Percentiles rank a stretch among this genome's conserved stretches.
Conservation (phyloP, 768 basidiomycete genomes). For the Pisolithus marmoratus region DNA sequence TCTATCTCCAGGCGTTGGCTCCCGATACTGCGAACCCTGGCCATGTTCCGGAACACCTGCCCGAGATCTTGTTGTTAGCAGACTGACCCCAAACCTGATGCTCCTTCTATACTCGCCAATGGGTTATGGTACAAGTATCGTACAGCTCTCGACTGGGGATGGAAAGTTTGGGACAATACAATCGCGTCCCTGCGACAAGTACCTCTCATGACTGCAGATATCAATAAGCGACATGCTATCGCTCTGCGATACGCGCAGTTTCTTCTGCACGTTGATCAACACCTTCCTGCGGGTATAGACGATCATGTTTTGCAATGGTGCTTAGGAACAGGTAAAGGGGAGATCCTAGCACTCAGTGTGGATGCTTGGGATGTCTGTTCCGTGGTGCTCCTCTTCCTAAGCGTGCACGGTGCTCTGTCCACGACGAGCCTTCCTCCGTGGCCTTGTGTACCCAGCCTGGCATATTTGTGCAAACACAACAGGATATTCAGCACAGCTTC, state of each 20-base stretch:
- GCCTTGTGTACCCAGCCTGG: slow-evolving; percentile 80
- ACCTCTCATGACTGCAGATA: slow-evolving; percentile 48
- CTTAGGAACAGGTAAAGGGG: slow-evolving; percentile 57
- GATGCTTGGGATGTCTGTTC: slow-evolving; percentile 67
- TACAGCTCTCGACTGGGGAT: slow-evolving; percentile 66
- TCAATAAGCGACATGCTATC: slow-evolving; percentile 40
- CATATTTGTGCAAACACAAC: slow-evolving; percentile 42
- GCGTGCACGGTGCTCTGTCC: slow-evolving; percentile 60
- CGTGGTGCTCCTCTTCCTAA: slow-evolving; percentile 57
- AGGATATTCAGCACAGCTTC: slow-evolving; percentile 33
- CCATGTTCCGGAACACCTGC: slow-evolving; percentile 35
- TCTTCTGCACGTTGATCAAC: slow-evolving; percentile 68
- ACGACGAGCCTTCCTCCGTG: slow-evolving; percentile 68
- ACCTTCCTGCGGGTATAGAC: slow-evolving; percentile 70
- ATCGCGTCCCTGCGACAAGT: slow-evolving; percentile 70
- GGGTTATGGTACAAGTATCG: slow-evolving; percentile 81
- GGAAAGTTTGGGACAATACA: slow-evolving; percentile 82
- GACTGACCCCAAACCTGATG: slow-evolving; percentile 53
- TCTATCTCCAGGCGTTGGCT: slow-evolving; percentile 32
- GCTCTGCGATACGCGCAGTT: slow-evolving; percentile 67
- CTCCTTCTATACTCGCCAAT: slow-evolving; percentile 66
- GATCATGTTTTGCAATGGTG: slow-evolving; percentile 70
- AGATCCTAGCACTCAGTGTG: slow-evolving; percentile 50
- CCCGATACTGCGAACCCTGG: slow-evolving; percentile 31
- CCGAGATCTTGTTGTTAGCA: slow-evolving; percentile 65